Conservation (phyloP, 441 rosid genomes). For the Manihot esculenta region DNA sequence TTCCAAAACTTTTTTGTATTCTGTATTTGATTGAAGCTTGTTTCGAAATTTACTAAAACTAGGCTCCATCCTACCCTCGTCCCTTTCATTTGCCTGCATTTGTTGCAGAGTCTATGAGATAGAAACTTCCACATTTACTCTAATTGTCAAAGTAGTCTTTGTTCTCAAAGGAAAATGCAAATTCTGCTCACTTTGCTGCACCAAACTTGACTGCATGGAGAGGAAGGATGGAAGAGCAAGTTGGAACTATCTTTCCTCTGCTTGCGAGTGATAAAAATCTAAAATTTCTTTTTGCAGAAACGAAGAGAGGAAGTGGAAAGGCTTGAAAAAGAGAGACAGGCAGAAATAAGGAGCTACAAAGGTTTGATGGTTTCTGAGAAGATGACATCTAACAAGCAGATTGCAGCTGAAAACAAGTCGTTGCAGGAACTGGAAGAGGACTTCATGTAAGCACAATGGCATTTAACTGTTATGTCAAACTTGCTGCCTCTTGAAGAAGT, state of each 20-base stretch:
- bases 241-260: not conserved
- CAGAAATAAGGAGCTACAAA: constrained; percentile 93
- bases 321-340: constrained; percentile 90
- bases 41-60: not conserved
- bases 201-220: not conserved
- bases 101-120: not conserved
- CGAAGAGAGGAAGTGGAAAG: constrained; percentile 81
- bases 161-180: not conserved
- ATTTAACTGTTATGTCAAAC: constrained; percentile 8
- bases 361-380: constrained; percentile 95
- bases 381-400: constrained; percentile 94
- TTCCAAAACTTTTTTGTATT: not conserved
- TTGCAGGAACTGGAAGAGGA: constrained; percentile 95
- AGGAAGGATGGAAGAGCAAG: not conserved
- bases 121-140: not conserved
- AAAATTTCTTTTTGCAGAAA: constrained; percentile 49
- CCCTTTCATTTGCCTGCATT: not conserved
- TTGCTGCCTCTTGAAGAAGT: constrained; percentile 14
- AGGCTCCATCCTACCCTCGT: not conserved
- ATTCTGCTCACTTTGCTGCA: not conserved
- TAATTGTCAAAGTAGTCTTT: not conserved
- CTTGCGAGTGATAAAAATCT: too few species aligned
- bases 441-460: constrained; percentile 58
- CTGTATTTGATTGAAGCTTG: not conserved
- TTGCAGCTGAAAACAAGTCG: constrained; percentile 79